phyloP scores from a whole-genome alignment of 345 rosid genomes.

The Raphanus raphanistrum region DNA sequence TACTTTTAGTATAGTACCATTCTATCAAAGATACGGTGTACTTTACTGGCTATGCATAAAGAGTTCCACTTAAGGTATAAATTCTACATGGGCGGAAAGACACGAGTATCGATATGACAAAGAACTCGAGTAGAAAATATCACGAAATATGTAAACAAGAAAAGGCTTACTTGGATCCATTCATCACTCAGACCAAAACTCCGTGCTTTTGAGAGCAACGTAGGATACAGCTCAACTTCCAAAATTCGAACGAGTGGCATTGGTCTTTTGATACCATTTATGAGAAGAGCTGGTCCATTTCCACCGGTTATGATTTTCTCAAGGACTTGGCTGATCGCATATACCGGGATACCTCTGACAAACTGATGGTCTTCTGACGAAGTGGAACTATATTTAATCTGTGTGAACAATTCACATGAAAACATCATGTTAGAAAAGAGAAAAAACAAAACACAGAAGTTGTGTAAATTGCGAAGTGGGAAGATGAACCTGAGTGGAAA shows the following conservation, averaged over 20 bases:
- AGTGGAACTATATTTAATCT: constrained; percentile 70
- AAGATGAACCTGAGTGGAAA: constrained; percentile 80
- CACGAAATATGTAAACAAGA: constrained; percentile 5
- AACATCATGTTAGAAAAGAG: background rate
- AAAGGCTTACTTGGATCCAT: constrained; percentile 72
- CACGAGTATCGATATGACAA: background rate
- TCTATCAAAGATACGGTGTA: background rate
- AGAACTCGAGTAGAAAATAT: background rate
- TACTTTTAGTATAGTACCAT: background rate
- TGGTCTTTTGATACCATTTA: constrained; percentile 79
- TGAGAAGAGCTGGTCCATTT: constrained; percentile 67
- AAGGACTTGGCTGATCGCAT: constrained; percentile 71
- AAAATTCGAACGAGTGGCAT: constrained; percentile 88
- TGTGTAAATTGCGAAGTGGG: constrained; percentile 13
- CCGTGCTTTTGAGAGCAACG: constrained; percentile 90
- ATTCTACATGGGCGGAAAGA: background rate
- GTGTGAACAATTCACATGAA: constrained; percentile 45
- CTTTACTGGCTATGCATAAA: background rate
- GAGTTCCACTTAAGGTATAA: background rate
- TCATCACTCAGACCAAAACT: constrained; percentile 82
- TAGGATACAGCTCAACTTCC: constrained; percentile 91
- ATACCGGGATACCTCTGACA: constrained; percentile 84
- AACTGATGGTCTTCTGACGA: constrained; percentile 90
- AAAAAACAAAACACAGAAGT: background rate
- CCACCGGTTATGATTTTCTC: constrained; percentile 70